A percentile compares a stretch with the other conserved stretches of the same genome.
These are phyloP conservation scores for Nemania serpens DNA, from an alignment of 2,329 filamentous ascomycete species.

Conservation along the genomic window DNA sequence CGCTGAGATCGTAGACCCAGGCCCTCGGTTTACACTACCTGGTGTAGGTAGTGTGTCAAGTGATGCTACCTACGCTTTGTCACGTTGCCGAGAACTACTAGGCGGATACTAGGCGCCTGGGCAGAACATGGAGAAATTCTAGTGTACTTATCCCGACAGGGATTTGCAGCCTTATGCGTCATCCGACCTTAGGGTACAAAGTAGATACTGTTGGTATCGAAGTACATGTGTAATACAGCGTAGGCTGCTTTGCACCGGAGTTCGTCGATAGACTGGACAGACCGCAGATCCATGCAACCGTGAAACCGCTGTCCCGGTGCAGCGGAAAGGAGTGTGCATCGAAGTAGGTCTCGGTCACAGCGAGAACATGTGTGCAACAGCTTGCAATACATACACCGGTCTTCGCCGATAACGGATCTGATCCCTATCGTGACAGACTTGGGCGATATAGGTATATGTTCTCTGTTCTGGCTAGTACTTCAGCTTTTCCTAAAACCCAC, in stretches of 20 bases:
- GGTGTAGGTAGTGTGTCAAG: too few relatives aligned
- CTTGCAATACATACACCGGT: background rate
- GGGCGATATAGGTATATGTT: background rate
- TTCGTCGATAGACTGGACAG: too few relatives aligned
- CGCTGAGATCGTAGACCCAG: too few relatives aligned
- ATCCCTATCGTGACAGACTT: background rate
- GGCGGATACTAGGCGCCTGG: slow-evolving; percentile 6
- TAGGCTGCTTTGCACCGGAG: too few relatives aligned
- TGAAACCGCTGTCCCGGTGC: slow-evolving; percentile 8
- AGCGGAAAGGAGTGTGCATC: slow-evolving; percentile 18
- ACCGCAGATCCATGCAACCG: slow-evolving; percentile 10
- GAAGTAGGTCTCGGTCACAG: slow-evolving; percentile 19
- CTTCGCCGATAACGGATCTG: slow-evolving; percentile 22
- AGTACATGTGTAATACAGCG: too few relatives aligned
- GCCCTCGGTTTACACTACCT: too few relatives aligned
- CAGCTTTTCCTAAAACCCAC: too few relatives aligned
- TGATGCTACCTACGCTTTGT: too few relatives aligned
- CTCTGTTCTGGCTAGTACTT: slow-evolving; percentile 2
- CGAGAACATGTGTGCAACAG: background rate
- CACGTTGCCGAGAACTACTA: too few relatives aligned
- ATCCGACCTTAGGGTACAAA: slow-evolving; percentile 5
- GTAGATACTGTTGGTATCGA: too few relatives aligned
- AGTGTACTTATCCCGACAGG: slow-evolving; percentile 8
- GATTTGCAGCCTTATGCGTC: slow-evolving; percentile 10
- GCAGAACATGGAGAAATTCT: slow-evolving; percentile 24